Base-by-base conservation (phyloP, 495 filamentous ascomycete genomes). In the Evansstolkia leycettana region DNA sequence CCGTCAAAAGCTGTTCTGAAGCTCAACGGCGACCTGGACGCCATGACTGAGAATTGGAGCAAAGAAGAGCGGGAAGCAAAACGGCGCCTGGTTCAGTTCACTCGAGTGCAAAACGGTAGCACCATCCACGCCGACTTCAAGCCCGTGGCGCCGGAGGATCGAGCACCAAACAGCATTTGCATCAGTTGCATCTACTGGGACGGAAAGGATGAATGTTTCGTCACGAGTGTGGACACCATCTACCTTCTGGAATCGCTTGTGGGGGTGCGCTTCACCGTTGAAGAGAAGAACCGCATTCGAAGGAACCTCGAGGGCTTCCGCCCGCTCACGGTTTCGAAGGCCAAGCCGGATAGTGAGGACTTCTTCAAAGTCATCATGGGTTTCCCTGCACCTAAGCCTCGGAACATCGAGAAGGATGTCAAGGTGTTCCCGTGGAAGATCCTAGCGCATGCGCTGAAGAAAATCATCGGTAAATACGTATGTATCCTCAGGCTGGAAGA, bases 351-450 rank as follows among this genome's bases (percentile, higher is more conserved):
- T 29, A 92, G 81, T 48, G 88, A 94, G 54, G 82, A 86, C 28
- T 95, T 96, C 62, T 96, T 96, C 75, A 94, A 94, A 61, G 65
- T 95, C 41, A 95, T 98, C 58, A 96, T 98, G 92, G 80, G 75
- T n/a, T 94, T 96, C 52, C 82, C 84, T 8, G 79, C 75, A 16
- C 92, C 92, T 2, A 95, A 95, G 63, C 92, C 90, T 5, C 70
- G 90, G 27, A 94, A 94, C 47, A 98, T 98, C 45, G 90, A 95
- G 66, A 98, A 98, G 60, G 88, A 94, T 48, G 84, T 98, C 46
- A 98, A 98, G 57, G 90, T 95, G 5, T 98, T 96, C 51, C 78
- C 84, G 8, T 98, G 90, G 92, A 84, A 80, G 50, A 81, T 83
- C 32, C 62, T 98, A 9, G 68, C 66, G 9, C 70, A 73, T 28